These are phyloP conservation scores for Fomitopsis betulina DNA, from an alignment of 1,284 basidiomycete species.

Conservation along the genomic window DNA sequence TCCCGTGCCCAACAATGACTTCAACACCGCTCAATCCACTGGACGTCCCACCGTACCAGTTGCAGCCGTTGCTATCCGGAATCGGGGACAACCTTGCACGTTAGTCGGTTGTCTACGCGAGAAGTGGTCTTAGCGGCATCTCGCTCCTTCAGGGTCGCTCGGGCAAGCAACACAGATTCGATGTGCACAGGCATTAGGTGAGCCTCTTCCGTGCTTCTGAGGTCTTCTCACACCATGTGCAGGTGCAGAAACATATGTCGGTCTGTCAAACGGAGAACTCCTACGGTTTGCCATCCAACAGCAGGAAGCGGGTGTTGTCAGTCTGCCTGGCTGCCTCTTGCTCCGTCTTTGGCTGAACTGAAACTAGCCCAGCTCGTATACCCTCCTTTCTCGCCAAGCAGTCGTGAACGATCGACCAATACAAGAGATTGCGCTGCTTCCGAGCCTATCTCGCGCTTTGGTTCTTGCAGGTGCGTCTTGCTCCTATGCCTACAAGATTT, in stretches of 20 bases:
- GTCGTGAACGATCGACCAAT: conserved; percentile 61
- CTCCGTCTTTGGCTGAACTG: neutral
- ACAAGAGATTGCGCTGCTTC: conserved; percentile 74
- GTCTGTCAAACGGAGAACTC: conserved; percentile 69
- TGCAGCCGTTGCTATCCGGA: conserved; percentile 45
- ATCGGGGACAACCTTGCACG: conserved; percentile 30
- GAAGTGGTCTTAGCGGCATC: neutral
- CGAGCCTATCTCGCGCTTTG: conserved; percentile 66
- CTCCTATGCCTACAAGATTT: neutral
- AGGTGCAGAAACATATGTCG: conserved; percentile 72
- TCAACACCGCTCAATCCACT: conserved; percentile 29
- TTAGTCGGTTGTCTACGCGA: conserved; percentile 9
- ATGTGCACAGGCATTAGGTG: conserved; percentile 35
- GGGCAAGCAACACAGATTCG: conserved; percentile 22
- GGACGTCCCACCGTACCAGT: conserved; percentile 56
- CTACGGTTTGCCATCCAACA: conserved; percentile 62
- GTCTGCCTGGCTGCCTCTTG: conserved; percentile 14
- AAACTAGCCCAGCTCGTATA: conserved; percentile 57
- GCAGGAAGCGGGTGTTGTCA: conserved; percentile 47
- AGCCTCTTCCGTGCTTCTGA: conserved; percentile 5
- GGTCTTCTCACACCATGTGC: neutral
- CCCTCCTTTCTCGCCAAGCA: conserved; percentile 61
- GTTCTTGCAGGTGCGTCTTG: conserved; percentile 60
- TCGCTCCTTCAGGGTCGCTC: conserved; percentile 9
- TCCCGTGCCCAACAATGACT: conserved; percentile 15